These are phyloP conservation scores for Leccinum sublutescens DNA, from an alignment of 768 basidiomycete species.

Conservation along the genomic window DNA sequence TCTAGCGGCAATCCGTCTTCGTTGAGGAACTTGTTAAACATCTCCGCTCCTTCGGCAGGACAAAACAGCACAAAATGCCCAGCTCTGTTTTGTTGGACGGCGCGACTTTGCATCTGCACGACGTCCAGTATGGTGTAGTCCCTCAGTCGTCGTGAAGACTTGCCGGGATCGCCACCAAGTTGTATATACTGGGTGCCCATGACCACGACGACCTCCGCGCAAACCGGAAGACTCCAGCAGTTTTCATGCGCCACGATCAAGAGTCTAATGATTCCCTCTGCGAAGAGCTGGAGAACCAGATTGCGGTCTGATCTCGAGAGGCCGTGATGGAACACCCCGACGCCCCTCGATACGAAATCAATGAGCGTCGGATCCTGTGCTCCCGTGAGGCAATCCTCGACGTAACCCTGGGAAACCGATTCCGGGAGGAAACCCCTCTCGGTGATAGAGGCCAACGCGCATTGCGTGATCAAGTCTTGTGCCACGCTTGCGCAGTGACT, in stretches of 20 bases:
- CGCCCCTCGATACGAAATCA: slow-evolving; percentile 79
- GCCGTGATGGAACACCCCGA: slow-evolving; percentile 84
- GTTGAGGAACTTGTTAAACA: slow-evolving; percentile 78
- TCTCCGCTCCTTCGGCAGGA: slow-evolving; percentile 80
- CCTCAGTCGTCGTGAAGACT: slow-evolving; percentile 61
- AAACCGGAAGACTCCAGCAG: slow-evolving; percentile 88
- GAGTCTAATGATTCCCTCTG: slow-evolving; percentile 74
- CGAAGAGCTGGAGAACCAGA: slow-evolving; percentile 77
- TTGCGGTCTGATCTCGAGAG: slow-evolving; percentile 64
- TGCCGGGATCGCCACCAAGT: slow-evolving; percentile 37
- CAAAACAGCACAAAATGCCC: slow-evolving; percentile 87
- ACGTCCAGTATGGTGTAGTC: slow-evolving; percentile 84
- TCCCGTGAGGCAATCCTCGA: slow-evolving; percentile 58
- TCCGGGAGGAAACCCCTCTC: slow-evolving; percentile 65
- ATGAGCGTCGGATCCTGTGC: slow-evolving; percentile 61
- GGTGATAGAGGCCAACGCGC: slow-evolving; percentile 70
- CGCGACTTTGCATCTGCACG: slow-evolving; percentile 88
- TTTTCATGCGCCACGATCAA: slow-evolving; percentile 80
- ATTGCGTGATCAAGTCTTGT: slow-evolving; percentile 83
- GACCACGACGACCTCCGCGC: slow-evolving; percentile 77
- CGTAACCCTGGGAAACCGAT: slow-evolving; percentile 44
- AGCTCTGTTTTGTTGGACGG: slow-evolving; percentile 57
- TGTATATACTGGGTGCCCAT: slow-evolving; percentile 90
- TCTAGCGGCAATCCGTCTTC: slow-evolving; percentile 85
- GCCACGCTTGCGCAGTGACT: slow-evolving; percentile 72